phyloP scores from a whole-genome alignment of 495 filamentous ascomycete species.

The Trichocladium uniseriatum region DNA sequence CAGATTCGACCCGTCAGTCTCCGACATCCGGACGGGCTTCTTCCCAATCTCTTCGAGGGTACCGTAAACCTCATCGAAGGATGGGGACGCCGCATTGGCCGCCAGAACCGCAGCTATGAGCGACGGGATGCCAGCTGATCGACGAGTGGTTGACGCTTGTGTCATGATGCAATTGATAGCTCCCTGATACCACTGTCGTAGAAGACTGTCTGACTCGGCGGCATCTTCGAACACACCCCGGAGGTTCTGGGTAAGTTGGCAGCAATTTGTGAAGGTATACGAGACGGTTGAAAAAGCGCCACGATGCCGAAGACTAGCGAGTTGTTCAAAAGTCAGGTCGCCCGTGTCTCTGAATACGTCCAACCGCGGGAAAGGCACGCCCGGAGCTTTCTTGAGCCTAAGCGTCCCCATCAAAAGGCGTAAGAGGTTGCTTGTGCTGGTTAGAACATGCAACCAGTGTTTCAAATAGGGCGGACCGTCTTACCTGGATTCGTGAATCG shows the following conservation, averaged over 20 bases:
- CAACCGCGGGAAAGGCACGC: conserved; percentile 28
- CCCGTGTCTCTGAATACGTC: conserved; percentile 51
- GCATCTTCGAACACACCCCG: conserved; percentile 23
- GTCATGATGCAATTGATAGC: conserved; percentile 55
- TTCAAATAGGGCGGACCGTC: not conserved
- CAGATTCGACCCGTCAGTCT: conserved; percentile 56
- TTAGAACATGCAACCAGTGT: conserved; percentile 16
- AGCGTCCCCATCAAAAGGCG: conserved; percentile 45
- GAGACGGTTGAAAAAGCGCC: conserved; percentile 93
- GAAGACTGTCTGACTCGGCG: conserved; percentile 32
- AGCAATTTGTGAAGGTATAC: conserved; percentile 74
- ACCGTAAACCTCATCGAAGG: conserved; percentile 44
- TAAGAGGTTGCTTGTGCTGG: conserved; percentile 41
- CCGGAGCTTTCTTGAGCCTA: conserved; percentile 21
- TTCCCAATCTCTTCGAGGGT: conserved; percentile 47
- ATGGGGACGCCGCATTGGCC: conserved; percentile 40
- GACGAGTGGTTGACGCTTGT: conserved; percentile 71
- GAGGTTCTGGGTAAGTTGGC: conserved; percentile 44
- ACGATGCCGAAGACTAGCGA: conserved; percentile 75
- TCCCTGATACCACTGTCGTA: conserved; percentile 60
- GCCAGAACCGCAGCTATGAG: conserved; percentile 68
- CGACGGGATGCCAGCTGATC: conserved; percentile 85
- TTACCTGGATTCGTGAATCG: conserved; percentile 82
- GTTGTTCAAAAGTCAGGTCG: conserved; percentile 63
- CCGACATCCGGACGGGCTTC: conserved; percentile 36